Percentiles rank a stretch among this genome's conserved stretches.
phyloP scores from a whole-genome alignment of 169 alveolate genomes.

The Babesia microti region DNA sequence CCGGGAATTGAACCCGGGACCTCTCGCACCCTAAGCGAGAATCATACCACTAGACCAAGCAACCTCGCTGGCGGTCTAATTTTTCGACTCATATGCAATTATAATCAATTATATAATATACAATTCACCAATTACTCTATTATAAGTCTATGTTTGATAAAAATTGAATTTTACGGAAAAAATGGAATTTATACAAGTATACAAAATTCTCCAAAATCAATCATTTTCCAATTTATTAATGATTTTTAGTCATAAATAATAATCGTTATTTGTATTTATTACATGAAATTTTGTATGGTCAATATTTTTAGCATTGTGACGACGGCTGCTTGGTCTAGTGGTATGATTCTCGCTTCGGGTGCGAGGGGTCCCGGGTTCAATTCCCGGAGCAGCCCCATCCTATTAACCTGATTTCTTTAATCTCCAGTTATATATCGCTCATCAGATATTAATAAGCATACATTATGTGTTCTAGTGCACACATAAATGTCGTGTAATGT shows the following conservation, averaged over 20 bases:
- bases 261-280: neutral
- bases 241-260: neutral
- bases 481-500: too few species aligned
- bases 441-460: too few species aligned
- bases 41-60: constrained; percentile 95
- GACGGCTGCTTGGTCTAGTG: constrained; percentile 89
- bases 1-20: constrained; percentile 99
- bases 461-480: too few species aligned
- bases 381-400: constrained; percentile 95
- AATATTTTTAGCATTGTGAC: neutral
- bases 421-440: too few species aligned
- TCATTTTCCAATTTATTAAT: neutral
- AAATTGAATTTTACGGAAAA: neutral
- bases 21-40: constrained; percentile 98
- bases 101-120: neutral
- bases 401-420: too few species aligned
- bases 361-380: constrained; percentile 99
- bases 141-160: neutral
- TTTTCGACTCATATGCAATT: neutral
- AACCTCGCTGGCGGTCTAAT: constrained; percentile 28
- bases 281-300: neutral
- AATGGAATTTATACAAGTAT: neutral
- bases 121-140: neutral
- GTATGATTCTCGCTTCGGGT: constrained; percentile 99
- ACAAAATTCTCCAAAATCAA: neutral